Base-by-base conservation (phyloP, 805 yeast genomes). In the Torulaspora quercuum region DNA sequence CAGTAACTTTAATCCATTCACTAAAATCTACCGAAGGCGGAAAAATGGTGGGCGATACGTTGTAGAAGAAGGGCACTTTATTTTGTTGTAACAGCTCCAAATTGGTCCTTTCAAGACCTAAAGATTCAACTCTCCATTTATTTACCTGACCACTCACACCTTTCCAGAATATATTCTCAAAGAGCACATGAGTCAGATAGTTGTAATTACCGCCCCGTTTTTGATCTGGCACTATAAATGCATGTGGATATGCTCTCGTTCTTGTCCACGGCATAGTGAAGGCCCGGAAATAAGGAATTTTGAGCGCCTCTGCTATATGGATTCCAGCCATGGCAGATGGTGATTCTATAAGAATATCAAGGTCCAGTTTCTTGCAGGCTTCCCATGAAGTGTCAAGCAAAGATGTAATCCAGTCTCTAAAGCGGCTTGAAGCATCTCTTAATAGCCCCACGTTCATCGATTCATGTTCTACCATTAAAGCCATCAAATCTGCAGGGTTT, bases 181-280 rank as follows among this genome's bases (percentile, higher is more conserved):
- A 90, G 65, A 90, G 76, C 6, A 88, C 90, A 63, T 90, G 95
- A 0, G 97, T 88, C 64, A 90, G 68, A 54, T 86, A 85, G 56
- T 90, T 90, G 63, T 90, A 90, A 7, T 89, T 82, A 3, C 97
- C 96, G 7, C 96, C 96, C 57, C 82, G 74, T 55, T 82, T 86
- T 61, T 85, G 94, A 42, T 88, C 96, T 0, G 97, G 96, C 6
- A 86, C 95, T 56, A 89, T 78, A 46, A 90, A 88, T 0, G 97
- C 97, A 67, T 90, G 97, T 1, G 97, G 97, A 56, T 90, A 90
- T 0, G 96, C 95, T 48, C 95, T 71, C 1, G 97, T 89, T 43
- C 95, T 66, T 0, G 97, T 86, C 97, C 97, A 90, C 0, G 97
- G 97, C 97, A 90, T 90, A 0, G 97, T 90, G 57, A 90, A 90